Conservation (phyloP, 1,284 basidiomycete species). For the Anthracocystis setariae region DNA sequence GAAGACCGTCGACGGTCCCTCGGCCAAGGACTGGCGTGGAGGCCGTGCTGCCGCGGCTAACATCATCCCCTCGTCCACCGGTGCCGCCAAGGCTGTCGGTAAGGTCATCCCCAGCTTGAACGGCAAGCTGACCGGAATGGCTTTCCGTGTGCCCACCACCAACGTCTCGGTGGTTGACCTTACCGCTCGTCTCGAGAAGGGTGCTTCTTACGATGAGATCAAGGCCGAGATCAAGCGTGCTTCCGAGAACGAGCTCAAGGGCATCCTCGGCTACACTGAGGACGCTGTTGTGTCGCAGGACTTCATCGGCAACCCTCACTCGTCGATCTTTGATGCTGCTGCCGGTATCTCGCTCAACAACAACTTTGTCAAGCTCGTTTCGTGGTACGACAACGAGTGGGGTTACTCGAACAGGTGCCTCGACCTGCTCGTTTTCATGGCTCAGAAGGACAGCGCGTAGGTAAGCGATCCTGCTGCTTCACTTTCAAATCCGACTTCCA, state of each 20-base stretch:
- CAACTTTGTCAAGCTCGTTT: constrained; percentile 93
- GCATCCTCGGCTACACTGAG: constrained; percentile 94
- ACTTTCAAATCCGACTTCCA: constrained; percentile 1
- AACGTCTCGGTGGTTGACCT: constrained; percentile 99
- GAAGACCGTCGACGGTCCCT: constrained; percentile 92
- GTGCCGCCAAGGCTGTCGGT: constrained; percentile 97
- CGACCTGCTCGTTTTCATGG: constrained; percentile 86
- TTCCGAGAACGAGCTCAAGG: constrained; percentile 76
- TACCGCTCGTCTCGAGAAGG: constrained; percentile 90
- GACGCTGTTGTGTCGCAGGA: constrained; percentile 84
- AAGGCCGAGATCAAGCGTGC: constrained; percentile 87
- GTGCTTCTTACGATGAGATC: constrained; percentile 84
- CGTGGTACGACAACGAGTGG: constrained; percentile 88
- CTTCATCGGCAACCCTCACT: constrained; percentile 76
- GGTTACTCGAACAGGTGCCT: constrained; percentile 94
- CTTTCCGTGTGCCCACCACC: constrained; percentile 97
- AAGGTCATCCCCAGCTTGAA: constrained; percentile 98
- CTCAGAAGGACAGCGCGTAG: constrained; percentile 71
- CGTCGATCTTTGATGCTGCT: constrained; percentile 76
- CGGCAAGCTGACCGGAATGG: constrained; percentile 92
- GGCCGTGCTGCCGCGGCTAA: constrained; percentile 96
- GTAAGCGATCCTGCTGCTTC: constrained; percentile 36
- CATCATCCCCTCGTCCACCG: constrained; percentile 99
- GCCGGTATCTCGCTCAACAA: constrained; percentile 93
- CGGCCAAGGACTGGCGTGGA: constrained; percentile 76